phyloP scores from a whole-genome alignment of 1,284 basidiomycete species.

The Papiliotrema fonsecae region DNA sequence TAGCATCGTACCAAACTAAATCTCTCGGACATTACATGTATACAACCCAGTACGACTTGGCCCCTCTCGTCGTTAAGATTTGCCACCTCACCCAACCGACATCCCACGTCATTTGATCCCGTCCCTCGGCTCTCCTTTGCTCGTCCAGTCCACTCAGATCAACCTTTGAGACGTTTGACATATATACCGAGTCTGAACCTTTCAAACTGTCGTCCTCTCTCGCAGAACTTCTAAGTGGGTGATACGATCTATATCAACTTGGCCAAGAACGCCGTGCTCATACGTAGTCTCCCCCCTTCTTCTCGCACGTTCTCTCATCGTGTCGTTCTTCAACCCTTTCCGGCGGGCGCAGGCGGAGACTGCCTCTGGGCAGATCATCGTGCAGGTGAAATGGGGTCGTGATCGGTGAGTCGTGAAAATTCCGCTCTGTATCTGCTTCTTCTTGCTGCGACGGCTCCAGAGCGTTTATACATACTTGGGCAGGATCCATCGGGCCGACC shows the following conservation, averaged over 20 bases:
- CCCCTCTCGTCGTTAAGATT: neutral
- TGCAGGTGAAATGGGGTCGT: conserved; percentile 43
- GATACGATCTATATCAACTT: neutral
- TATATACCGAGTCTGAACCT: too few species aligned
- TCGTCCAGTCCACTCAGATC: neutral
- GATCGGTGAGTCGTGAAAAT: conserved; percentile 24
- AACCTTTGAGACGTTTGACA: too few species aligned
- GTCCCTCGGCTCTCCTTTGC: neutral
- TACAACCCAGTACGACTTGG: neutral
- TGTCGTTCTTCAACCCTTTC: conserved; percentile 46
- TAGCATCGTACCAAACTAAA: neutral
- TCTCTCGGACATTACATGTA: neutral
- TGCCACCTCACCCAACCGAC: neutral
- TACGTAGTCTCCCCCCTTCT: conserved; percentile 25
- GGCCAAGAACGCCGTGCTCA: neutral
- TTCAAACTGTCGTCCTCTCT: conserved; percentile 1
- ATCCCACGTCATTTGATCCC: neutral
- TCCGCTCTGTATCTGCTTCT: too few species aligned
- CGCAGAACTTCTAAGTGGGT: conserved; percentile 1
- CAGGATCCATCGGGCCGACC: neutral
- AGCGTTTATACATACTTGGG: neutral
- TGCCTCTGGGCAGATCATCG: conserved; percentile 33
- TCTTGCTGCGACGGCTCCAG: too few species aligned
- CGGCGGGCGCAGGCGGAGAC: conserved; percentile 39
- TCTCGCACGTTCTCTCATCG: conserved; percentile 20